Evolutionary conservation across 2,329 filamentous ascomycete genomes (phyloP).

Genomic region (Fusarium sp.): DNA sequence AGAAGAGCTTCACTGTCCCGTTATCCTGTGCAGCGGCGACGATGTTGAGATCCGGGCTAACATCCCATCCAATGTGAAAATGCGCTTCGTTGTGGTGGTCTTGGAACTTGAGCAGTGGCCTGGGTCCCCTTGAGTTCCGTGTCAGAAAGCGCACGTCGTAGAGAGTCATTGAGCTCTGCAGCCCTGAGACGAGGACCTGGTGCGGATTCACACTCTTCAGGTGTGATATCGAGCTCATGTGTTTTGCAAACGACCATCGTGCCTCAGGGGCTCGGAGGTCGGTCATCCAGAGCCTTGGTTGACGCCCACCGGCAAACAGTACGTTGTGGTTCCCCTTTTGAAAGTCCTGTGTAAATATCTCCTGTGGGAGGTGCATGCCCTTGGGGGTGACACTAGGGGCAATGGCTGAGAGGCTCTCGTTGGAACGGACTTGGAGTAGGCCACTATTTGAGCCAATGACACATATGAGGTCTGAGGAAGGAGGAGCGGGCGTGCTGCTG

Average conservation of each 20-base stretch:
- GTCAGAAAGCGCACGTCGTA: constrained; percentile 66
- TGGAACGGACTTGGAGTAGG: constrained; percentile 53
- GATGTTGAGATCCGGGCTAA: constrained; percentile 58
- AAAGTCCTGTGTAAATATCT: constrained; percentile 64
- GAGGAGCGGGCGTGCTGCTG: constrained; percentile 56
- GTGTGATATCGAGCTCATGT: constrained; percentile 60
- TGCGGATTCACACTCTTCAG: constrained; percentile 61
- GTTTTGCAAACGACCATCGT: constrained; percentile 49
- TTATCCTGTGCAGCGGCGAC: constrained; percentile 67
- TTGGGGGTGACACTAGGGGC: constrained; percentile 39
- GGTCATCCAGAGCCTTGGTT: constrained; percentile 57
- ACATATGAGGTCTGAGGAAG: constrained; percentile 55
- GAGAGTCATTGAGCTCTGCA: constrained; percentile 61
- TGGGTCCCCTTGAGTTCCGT: constrained; percentile 34
- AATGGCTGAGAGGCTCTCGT: constrained; percentile 51
- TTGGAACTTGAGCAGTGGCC: constrained; percentile 60
- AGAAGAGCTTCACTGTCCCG: constrained; percentile 62
- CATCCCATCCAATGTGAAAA: constrained; percentile 64
- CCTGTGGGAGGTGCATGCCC: constrained; percentile 39
- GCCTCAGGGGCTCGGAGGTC: constrained; percentile 56
- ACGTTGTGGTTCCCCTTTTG: constrained; percentile 56
- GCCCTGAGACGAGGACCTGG: constrained; percentile 65
- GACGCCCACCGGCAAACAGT: constrained; percentile 63
- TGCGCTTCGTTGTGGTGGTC: constrained; percentile 63
- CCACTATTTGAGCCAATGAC: constrained; percentile 62